Conservation (phyloP, 805 yeast genomes). For the Yarrowia yakushimensis region DNA sequence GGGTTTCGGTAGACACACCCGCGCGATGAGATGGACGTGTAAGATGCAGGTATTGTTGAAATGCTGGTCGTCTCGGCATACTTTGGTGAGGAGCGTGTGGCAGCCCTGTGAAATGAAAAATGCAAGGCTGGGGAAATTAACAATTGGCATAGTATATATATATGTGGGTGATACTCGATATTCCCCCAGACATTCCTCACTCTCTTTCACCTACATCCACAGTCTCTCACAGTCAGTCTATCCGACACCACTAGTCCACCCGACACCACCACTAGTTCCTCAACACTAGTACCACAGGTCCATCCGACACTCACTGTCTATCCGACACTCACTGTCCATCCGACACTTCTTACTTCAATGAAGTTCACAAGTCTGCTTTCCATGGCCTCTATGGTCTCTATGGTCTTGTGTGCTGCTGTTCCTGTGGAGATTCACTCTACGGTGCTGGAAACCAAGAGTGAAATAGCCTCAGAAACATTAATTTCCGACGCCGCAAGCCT, state of each 20-base stretch:
- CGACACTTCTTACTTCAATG: neutral
- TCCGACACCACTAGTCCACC: neutral
- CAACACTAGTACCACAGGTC: neutral
- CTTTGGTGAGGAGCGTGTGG: slow-evolving; percentile 1
- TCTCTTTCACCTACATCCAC: neutral
- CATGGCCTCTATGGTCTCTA: neutral
- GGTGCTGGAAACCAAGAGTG: slow-evolving; percentile 5
- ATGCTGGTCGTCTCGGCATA: neutral
- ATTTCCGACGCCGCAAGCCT: neutral
- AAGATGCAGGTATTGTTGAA: neutral
- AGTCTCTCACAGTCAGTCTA: neutral
- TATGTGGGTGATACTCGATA: neutral
- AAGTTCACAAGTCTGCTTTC: neutral
- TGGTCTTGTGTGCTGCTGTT: neutral
- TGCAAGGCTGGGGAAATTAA: neutral
- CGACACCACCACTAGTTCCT: neutral
- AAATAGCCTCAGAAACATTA: neutral
- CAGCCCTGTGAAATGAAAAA: neutral
- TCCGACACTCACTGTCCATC: slow-evolving; percentile 3
- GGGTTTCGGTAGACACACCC: neutral
- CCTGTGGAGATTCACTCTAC: slow-evolving; percentile 8
- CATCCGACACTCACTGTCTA: slow-evolving; percentile 15
- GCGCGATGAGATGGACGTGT: neutral
- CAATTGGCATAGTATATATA: neutral
- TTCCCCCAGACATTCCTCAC: neutral